Evolutionary conservation across 306 rosid species (phyloP).

Genomic region (Medicago arabica): DNA sequence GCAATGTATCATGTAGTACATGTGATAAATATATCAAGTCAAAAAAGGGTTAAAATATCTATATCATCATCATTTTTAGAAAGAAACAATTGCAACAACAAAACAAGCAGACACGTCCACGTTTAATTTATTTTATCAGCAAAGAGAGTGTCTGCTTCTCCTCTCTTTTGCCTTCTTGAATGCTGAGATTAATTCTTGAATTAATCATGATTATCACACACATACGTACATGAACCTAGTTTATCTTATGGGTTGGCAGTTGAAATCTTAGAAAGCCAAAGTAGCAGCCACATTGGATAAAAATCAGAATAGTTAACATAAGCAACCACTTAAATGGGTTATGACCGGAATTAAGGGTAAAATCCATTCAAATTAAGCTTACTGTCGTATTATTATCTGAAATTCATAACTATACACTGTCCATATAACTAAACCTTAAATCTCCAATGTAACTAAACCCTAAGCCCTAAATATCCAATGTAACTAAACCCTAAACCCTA

Average conservation of each 20-base stretch:
- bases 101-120: conserved; percentile 12
- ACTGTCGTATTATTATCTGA: too few relatives aligned
- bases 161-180: not conserved
- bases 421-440: too few relatives aligned
- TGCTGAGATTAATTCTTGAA: not conserved
- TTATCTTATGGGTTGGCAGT: conserved; percentile 7
- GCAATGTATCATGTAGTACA: not conserved
- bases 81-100: not conserved
- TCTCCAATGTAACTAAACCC: too few relatives aligned
- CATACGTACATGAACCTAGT: conserved; percentile 20
- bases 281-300: conserved; percentile 10
- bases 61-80: not conserved
- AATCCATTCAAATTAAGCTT: conserved; percentile 23
- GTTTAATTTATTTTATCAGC: not conserved
- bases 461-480: too few relatives aligned
- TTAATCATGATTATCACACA: not conserved
- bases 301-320: not conserved
- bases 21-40: too few relatives aligned
- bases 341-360: not conserved
- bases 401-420: too few relatives aligned
- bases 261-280: conserved; percentile 36
- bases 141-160: not conserved
- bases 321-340: conserved; percentile 1
- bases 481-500: too few relatives aligned
- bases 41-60: not conserved